These are phyloP conservation scores for Russula foetens DNA, from an alignment of 768 basidiomycete species.

Conservation along the genomic window DNA sequence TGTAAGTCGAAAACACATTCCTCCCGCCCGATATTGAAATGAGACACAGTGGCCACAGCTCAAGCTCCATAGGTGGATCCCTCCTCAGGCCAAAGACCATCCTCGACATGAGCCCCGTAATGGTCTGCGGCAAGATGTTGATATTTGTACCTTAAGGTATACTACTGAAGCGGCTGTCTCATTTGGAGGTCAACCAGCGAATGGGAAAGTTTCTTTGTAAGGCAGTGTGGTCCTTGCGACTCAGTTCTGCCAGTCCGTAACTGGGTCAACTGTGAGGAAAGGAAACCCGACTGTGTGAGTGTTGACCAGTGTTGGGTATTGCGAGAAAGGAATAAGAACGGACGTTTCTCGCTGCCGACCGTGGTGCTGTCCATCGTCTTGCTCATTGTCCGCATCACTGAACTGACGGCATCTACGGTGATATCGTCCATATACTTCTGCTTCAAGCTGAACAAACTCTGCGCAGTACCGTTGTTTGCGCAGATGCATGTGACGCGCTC, in stretches of 20 bases:
- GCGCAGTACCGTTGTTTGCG: slow-evolving; percentile 95
- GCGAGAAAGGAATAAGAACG: slow-evolving; percentile 26
- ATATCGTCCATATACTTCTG: slow-evolving; percentile 99
- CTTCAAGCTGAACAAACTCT: slow-evolving; percentile 88
- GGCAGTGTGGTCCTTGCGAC: slow-evolving; percentile 83
- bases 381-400: slow-evolving; percentile 93
- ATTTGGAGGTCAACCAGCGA: too few species aligned
- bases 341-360: slow-evolving; percentile 91
- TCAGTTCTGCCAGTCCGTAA: slow-evolving; percentile 75
- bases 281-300: slow-evolving; percentile 80
- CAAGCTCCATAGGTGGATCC: neutral
- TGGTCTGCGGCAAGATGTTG: too few species aligned
- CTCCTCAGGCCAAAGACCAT: neutral
- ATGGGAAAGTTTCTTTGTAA: slow-evolving; percentile 93
- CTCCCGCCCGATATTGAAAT: neutral
- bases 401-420: slow-evolving; percentile 77
- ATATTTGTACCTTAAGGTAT: too few species aligned
- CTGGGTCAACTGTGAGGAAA: slow-evolving; percentile 78
- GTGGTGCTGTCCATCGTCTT: slow-evolving; percentile 99
- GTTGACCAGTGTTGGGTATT: neutral
- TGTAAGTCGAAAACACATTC: neutral
- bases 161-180: too few species aligned
- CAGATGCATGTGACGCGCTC: slow-evolving; percentile 99
- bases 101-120: too few species aligned
- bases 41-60: neutral